phyloP scores from a whole-genome alignment of 1,139 yeast genomes.

The Starmera stellimalicola region DNA sequence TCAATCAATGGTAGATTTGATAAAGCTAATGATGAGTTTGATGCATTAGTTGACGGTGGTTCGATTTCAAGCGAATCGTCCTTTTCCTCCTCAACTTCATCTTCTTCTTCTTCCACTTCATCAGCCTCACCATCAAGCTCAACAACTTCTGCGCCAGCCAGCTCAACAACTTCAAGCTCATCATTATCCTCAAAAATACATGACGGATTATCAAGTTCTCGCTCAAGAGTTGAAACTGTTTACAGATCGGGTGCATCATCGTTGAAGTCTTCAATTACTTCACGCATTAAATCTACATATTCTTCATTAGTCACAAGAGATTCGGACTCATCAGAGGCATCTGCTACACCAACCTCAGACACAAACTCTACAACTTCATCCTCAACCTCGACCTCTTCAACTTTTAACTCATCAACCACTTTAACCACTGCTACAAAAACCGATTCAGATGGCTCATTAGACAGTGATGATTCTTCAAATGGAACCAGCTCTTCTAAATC shows the following conservation, averaged over 20 bases:
- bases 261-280: slow-evolving; percentile 1
- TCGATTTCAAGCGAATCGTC: slow-evolving; percentile 8
- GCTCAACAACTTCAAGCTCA: slow-evolving; percentile 6
- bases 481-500: neutral
- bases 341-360: neutral
- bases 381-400: neutral
- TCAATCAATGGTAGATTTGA: slow-evolving; percentile 49
- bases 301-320: slow-evolving; percentile 1
- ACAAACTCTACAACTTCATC: slow-evolving; percentile 1
- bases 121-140: slow-evolving; percentile 9
- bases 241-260: slow-evolving; percentile 4
- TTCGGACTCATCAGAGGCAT: neutral
- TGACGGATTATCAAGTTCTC: slow-evolving; percentile 1
- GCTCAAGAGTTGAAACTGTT: slow-evolving; percentile 1
- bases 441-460: slow-evolving; percentile 2
- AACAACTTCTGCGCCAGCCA: slow-evolving; percentile 6
- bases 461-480: neutral
- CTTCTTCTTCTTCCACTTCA: slow-evolving; percentile 7
- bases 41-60: slow-evolving; percentile 27
- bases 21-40: slow-evolving; percentile 42
- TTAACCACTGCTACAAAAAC: slow-evolving; percentile 3
- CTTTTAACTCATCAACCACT: neutral
- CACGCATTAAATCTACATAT: neutral
- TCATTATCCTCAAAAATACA: slow-evolving; percentile 9
- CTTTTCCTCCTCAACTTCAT: slow-evolving; percentile 5